Evolutionary conservation across 345 rosid species (phyloP).

Genomic region (Dipteronia sinensis): DNA sequence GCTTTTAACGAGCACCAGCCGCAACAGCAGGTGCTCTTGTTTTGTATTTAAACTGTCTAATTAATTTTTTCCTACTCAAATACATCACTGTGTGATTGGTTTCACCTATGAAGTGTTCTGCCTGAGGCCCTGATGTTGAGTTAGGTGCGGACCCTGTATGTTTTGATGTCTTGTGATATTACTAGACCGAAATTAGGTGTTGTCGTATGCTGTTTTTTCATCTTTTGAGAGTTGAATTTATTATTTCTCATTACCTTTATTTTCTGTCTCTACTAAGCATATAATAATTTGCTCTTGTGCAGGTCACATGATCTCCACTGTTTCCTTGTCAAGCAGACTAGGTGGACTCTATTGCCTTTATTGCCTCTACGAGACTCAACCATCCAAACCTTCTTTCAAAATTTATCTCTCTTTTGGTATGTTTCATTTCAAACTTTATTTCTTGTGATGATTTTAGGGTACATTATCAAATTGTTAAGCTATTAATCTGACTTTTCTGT

Average conservation of each 20-base stretch:
- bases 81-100: too few relatives aligned
- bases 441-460: not conserved
- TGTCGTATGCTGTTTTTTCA: not conserved
- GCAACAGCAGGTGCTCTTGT: too few relatives aligned
- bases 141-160: not conserved
- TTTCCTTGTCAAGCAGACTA: conserved; percentile 62
- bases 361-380: conserved; percentile 85
- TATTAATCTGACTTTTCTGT: not conserved
- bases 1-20: too few relatives aligned
- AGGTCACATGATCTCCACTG: conserved; percentile 63
- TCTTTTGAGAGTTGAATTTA: not conserved
- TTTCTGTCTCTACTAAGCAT: not conserved
- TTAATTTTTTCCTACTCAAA: too few relatives aligned
- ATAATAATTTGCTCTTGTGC: conserved; percentile 28
- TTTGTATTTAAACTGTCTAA: too few relatives aligned
- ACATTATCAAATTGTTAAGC: not conserved
- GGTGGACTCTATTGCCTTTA: conserved; percentile 93
- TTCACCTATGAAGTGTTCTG: too few relatives aligned
- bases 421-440: conserved; percentile 8
- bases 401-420: conserved; percentile 76
- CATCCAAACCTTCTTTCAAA: conserved; percentile 74
- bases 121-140: too few relatives aligned
- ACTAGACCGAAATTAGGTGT: not conserved
- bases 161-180: not conserved
- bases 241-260: conserved; percentile 5